Conservation (phyloP, 1,139 yeast species). For the Groenewaldozyma sp. region DNA sequence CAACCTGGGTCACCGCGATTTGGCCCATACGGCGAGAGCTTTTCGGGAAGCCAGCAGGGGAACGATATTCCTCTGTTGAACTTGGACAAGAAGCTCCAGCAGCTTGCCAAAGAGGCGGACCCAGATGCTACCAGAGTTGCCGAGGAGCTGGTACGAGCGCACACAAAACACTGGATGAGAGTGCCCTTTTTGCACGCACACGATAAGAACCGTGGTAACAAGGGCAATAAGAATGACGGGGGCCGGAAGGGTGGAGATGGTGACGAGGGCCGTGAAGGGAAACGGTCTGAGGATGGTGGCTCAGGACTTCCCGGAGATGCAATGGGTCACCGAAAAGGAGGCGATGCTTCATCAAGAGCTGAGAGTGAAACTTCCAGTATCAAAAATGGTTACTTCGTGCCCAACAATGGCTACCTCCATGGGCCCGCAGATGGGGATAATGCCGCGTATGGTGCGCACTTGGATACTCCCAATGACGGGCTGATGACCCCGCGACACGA, state of each 20-base stretch:
- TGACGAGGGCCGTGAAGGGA: background rate
- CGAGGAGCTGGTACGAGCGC: slow-evolving; percentile 19
- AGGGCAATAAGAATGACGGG: too few species aligned
- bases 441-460: slow-evolving; percentile 7
- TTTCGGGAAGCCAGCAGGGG: slow-evolving; percentile 6
- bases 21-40: slow-evolving; percentile 8
- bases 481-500: slow-evolving; percentile 22
- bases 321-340: background rate
- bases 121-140: slow-evolving; percentile 19
- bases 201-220: background rate
- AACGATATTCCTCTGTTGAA: slow-evolving; percentile 21
- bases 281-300: slow-evolving; percentile 2
- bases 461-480: slow-evolving; percentile 14
- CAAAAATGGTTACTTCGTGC: slow-evolving; percentile 13
- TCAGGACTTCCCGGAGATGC: background rate
- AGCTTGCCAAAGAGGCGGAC: slow-evolving; percentile 13
- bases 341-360: background rate
- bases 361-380: background rate
- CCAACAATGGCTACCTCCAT: slow-evolving; percentile 13
- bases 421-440: slow-evolving; percentile 2
- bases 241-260: slow-evolving; percentile 2
- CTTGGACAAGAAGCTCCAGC: slow-evolving; percentile 18
- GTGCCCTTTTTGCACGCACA: slow-evolving; percentile 4
- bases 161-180: slow-evolving; percentile 10
- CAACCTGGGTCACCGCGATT: background rate